phyloP scores from a whole-genome alignment of 1,139 yeast species.

The Candida albicans region DNA sequence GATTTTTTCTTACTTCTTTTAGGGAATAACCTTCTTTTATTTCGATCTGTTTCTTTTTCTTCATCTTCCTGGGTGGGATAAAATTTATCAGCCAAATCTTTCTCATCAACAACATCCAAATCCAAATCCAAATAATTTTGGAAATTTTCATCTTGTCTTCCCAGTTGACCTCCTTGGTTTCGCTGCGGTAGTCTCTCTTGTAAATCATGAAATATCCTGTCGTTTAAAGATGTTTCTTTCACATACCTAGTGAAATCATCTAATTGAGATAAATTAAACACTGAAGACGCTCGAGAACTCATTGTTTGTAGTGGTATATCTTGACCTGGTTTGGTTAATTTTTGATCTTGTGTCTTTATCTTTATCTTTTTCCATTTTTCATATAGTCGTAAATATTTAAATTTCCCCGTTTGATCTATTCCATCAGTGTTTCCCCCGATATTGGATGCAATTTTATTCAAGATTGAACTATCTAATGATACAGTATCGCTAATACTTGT shows the following conservation, averaged over 20 bases:
- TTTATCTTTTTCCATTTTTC: slow-evolving; percentile 20
- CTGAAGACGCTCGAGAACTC: slow-evolving; percentile 22
- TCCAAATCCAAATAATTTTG: slow-evolving; percentile 11
- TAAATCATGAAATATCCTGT: slow-evolving; percentile 26
- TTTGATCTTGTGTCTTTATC: slow-evolving; percentile 12
- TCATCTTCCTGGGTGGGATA: slow-evolving; percentile 23
- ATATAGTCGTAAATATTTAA: slow-evolving; percentile 31
- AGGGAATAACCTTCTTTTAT: slow-evolving; percentile 1
- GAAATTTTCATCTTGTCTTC: too few relatives aligned
- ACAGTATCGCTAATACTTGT: slow-evolving; percentile 5
- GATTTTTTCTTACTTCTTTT: slow-evolving; percentile 12
- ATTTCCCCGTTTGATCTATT: slow-evolving; percentile 22
- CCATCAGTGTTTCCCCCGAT: slow-evolving; percentile 12
- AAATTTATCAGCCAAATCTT: slow-evolving; percentile 32
- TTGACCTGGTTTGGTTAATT: slow-evolving; percentile 9
- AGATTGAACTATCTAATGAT: slow-evolving; percentile 29
- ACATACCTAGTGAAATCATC: slow-evolving; percentile 40
- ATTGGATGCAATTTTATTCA: slow-evolving; percentile 22
- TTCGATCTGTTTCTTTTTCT: slow-evolving; percentile 9
- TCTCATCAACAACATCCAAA: slow-evolving; percentile 29
- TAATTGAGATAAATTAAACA: slow-evolving; percentile 35
- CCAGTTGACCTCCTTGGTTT: slow-evolving; percentile 8
- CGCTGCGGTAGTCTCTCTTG: slow-evolving; percentile 11
- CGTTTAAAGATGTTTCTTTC: slow-evolving; percentile 38
- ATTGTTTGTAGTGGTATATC: slow-evolving; percentile 31